Conservation (phyloP, 495 filamentous ascomycete species). For the Margaritispora aquatica region DNA sequence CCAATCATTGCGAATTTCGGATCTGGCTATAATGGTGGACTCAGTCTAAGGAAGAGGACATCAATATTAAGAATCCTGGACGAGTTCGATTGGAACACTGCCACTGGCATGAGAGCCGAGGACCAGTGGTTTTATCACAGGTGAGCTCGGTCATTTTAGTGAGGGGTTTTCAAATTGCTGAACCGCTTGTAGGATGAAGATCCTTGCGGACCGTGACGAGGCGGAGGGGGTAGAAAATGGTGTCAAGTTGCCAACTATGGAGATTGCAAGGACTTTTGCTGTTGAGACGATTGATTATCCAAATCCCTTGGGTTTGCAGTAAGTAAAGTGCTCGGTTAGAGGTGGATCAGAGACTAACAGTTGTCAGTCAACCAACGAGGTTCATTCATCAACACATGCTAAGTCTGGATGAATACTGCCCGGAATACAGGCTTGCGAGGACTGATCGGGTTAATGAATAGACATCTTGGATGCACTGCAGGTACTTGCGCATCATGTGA, state of each 20-base stretch:
- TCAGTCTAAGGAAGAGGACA: constrained; percentile 11
- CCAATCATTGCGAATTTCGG: constrained; percentile 1
- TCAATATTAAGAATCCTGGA: constrained; percentile 1
- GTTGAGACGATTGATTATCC: background rate
- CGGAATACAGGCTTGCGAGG: constrained; percentile 10
- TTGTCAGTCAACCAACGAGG: constrained; percentile 2
- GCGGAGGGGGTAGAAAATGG: background rate
- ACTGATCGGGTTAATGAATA: background rate
- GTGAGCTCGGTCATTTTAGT: background rate
- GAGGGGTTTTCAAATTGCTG: background rate
- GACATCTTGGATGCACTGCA: too few relatives aligned
- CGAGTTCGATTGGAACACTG: background rate
- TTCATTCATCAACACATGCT: background rate
- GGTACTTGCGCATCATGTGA: too few relatives aligned
- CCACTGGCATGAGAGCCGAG: background rate
- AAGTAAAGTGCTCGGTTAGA: background rate
- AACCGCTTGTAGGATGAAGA: background rate
- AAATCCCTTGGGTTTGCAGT: background rate
- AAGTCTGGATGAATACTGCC: constrained; percentile 9
- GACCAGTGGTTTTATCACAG: constrained; percentile 1
- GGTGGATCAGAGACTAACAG: background rate
- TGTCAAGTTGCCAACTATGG: background rate
- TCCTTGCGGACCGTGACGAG: background rate
- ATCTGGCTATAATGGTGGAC: constrained; percentile 6
- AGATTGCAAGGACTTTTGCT: background rate